These are phyloP conservation scores for Lasiosphaeris hirsuta DNA, from an alignment of 495 filamentous ascomycete species.

Conservation along the genomic window DNA sequence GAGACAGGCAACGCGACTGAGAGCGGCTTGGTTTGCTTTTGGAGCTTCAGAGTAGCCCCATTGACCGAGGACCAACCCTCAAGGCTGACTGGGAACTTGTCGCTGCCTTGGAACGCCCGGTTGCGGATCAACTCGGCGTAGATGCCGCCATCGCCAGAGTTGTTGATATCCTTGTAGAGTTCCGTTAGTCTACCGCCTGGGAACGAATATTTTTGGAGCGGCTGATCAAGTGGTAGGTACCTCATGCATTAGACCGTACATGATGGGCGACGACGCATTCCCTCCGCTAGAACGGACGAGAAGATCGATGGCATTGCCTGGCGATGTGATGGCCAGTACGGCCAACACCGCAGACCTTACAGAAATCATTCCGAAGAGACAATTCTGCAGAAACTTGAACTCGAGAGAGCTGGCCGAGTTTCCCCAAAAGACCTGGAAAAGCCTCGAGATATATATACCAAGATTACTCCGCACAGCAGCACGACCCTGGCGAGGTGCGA, in stretches of 20 bases:
- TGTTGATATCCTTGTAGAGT: slow-evolving; percentile 59
- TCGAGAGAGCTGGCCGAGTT: too few relatives aligned
- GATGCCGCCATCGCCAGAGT: slow-evolving; percentile 72
- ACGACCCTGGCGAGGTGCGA: background rate
- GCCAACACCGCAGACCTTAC: slow-evolving; percentile 1
- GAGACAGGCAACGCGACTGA: slow-evolving; percentile 57
- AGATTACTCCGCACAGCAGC: too few relatives aligned
- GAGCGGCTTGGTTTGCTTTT: slow-evolving; percentile 43
- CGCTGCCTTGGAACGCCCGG: slow-evolving; percentile 58
- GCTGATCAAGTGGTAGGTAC: slow-evolving; percentile 7
- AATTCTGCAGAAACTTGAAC: too few relatives aligned
- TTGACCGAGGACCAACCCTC: slow-evolving; percentile 55
- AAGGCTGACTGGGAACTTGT: slow-evolving; percentile 38
- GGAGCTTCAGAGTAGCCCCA: slow-evolving; percentile 46
- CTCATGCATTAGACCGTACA: slow-evolving; percentile 44
- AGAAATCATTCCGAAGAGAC: background rate
- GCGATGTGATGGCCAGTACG: slow-evolving; percentile 1
- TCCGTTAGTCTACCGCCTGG: background rate
- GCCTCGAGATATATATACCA: too few relatives aligned
- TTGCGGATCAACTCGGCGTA: slow-evolving; percentile 73
- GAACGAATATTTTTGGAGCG: background rate
- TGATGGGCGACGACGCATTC: slow-evolving; percentile 33
- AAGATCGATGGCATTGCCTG: slow-evolving; percentile 28
- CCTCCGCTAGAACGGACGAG: slow-evolving; percentile 33
- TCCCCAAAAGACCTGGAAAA: too few relatives aligned